Percentiles rank a stretch among this genome's conserved stretches.
These are phyloP conservation scores for Cercospora sp. DNA, from an alignment of 2,329 filamentous ascomycete genomes.

Conservation along the genomic window DNA sequence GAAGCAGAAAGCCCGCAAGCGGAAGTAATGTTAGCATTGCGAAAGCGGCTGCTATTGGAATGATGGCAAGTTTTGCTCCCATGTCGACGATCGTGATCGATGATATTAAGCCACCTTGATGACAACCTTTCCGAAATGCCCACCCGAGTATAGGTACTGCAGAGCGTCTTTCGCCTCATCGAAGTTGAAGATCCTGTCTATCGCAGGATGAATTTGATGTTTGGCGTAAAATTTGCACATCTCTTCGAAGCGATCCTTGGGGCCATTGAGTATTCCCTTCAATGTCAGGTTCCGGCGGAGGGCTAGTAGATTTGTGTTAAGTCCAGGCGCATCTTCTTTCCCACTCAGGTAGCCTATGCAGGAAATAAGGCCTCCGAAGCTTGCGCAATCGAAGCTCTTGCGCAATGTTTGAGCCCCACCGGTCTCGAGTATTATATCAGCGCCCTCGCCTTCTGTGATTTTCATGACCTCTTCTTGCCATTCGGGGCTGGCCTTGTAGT, in stretches of 20 bases:
- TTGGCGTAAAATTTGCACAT: constrained; percentile 47
- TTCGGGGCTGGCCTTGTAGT: constrained; percentile 59
- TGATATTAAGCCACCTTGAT: constrained; percentile 32
- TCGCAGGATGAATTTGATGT: constrained; percentile 45
- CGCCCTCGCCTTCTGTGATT: constrained; percentile 45
- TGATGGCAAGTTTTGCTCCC: not conserved
- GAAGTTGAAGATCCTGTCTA: constrained; percentile 46
- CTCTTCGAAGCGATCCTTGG: constrained; percentile 53
- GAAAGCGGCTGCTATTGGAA: not conserved
- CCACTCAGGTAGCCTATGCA: constrained; percentile 49
- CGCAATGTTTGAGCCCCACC: constrained; percentile 54
- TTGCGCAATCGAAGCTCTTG: constrained; percentile 47
- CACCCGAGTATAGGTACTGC: constrained; percentile 40
- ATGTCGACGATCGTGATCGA: not conserved
- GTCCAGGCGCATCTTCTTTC: constrained; percentile 57
- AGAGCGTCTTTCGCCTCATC: constrained; percentile 39
- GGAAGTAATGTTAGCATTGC: constrained; percentile 5
- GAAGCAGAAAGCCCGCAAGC: constrained; percentile 17
- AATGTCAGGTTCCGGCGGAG: constrained; percentile 55
- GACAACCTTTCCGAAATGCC: constrained; percentile 44
- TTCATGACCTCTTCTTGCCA: constrained; percentile 62
- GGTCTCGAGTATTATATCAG: constrained; percentile 55
- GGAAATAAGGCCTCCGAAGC: constrained; percentile 46
- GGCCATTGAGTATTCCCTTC: constrained; percentile 60
- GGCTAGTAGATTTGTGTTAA: constrained; percentile 62